Evolutionary conservation across 768 basidiomycete species (phyloP), one percentile per base, ranked within the genome.

Genomic region (Amanita pseudoporphyria): DNA sequence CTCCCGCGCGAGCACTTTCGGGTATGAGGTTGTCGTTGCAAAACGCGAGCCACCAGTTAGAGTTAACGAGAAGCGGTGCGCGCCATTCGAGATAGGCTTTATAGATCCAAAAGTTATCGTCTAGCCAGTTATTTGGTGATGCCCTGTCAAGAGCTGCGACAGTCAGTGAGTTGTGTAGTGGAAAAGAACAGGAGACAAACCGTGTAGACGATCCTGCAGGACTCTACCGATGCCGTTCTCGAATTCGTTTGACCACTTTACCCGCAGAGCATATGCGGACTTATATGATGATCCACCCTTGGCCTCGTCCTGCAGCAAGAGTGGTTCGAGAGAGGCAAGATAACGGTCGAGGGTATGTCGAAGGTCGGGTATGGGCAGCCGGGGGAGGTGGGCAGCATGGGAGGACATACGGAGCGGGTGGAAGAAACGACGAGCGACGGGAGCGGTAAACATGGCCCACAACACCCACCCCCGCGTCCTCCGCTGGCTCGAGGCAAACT

Each of bases 11-110:
- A 12, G 68, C 68, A 41, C 60, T 62, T 6, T 60, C 64, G 6
- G 84, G 91, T 37, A 87, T 73, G 16, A 59, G 68, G 2, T 73
- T 60, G 64, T 96, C 92, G 53, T 94, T 82, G 37, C 74, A 69
- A 61, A 93, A 87, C 2, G 89, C 72, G 19, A 96, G 70, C 94
- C 94, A 97, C 93, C 93, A 97, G 60, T 96, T 97, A 3, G 92
- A 94, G 63, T 97, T 85, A 56, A 98, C 67, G 49, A 87, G 71
- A 9, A 98, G 69, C 0, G 94, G 92, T 0, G 79, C 78, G 28
- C 94, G 77, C 82, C 84, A 90, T 65, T 88, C 84, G 43, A 87
- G 81, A 63, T 98, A 98, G 1, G 89, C 81, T 57, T 85, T 84
- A 57, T 84, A 80, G 51, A 80, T 67, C 95, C 94, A 97, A 56